Conservation (phyloP, 2,329 filamentous ascomycete genomes). For the Coleophoma cylindrospora region DNA sequence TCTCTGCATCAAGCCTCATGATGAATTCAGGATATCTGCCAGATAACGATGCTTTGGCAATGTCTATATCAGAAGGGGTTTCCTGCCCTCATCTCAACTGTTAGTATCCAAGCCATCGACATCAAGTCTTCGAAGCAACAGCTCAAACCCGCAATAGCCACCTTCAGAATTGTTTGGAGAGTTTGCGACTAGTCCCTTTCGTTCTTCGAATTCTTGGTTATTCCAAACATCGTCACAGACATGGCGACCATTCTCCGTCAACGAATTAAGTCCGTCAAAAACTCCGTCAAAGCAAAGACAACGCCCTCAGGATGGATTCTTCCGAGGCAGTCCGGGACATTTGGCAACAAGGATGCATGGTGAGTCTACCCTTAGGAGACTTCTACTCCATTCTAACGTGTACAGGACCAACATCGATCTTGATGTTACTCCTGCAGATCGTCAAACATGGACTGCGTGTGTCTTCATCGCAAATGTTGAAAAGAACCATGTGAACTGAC, state of each 20-base stretch:
- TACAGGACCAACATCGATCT: slow-evolving; percentile 37
- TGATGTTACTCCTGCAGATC: slow-evolving; percentile 38
- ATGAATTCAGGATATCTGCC: no score
- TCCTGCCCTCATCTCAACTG: no score
- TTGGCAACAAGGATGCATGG: slow-evolving; percentile 32
- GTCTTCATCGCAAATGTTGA: background rate
- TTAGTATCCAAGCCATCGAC: no score
- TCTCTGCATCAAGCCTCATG: no score
- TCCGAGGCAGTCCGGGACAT: slow-evolving; percentile 31
- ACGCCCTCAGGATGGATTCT: slow-evolving; percentile 34
- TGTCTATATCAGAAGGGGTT: no score
- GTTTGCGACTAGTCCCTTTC: background rate
- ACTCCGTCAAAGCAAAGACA: slow-evolving; percentile 27
- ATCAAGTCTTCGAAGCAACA: no score
- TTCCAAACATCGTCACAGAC: background rate
- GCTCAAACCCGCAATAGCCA: no score
- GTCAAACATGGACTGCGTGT: slow-evolving; percentile 37
- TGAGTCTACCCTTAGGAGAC: slow-evolving; percentile 5
- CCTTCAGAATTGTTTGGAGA: no score
- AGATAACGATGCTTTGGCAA: no score
- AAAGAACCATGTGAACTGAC: background rate
- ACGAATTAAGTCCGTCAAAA: slow-evolving; percentile 25
- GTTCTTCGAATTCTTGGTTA: background rate
- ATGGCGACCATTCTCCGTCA: slow-evolving; percentile 11
- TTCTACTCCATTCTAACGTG: background rate